Percentiles rank a stretch among this genome's conserved stretches.
phyloP scores from a whole-genome alignment of 805 yeast genomes.

The Kazachstania viticola region DNA sequence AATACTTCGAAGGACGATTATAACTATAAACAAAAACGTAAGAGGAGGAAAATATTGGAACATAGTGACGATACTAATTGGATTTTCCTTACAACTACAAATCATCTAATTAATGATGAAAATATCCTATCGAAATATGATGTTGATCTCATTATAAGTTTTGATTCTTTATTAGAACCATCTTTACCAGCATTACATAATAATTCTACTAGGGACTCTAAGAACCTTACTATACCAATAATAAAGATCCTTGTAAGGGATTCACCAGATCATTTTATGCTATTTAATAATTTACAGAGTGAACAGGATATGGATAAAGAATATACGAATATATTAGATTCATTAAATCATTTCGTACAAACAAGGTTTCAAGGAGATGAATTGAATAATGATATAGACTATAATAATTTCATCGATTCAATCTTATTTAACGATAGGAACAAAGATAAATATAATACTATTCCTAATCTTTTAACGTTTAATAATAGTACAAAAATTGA shows the following conservation, averaged over 20 bases:
- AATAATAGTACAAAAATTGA: not conserved
- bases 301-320: constrained; percentile 7
- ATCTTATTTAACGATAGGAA: too few relatives aligned
- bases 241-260: constrained; percentile 35
- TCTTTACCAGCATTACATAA: constrained; percentile 21
- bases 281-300: constrained; percentile 10
- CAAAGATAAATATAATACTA: not conserved
- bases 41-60: constrained; percentile 4
- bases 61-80: constrained; percentile 21
- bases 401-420: not conserved
- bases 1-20: constrained; percentile 20
- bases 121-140: constrained; percentile 25
- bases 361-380: constrained; percentile 4
- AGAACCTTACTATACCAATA: constrained; percentile 36
- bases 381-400: constrained; percentile 1
- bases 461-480: not conserved
- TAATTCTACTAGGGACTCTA: too few relatives aligned
- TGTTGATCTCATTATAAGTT: constrained; percentile 36
- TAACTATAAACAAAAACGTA: constrained; percentile 12
- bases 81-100: constrained; percentile 36
- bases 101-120: constrained; percentile 30
- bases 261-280: constrained; percentile 34
- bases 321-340: constrained; percentile 16
- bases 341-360: constrained; percentile 19
- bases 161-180: constrained; percentile 33